Conservation (phyloP, 768 basidiomycete species). For the Leucogyrophana mollusca region DNA sequence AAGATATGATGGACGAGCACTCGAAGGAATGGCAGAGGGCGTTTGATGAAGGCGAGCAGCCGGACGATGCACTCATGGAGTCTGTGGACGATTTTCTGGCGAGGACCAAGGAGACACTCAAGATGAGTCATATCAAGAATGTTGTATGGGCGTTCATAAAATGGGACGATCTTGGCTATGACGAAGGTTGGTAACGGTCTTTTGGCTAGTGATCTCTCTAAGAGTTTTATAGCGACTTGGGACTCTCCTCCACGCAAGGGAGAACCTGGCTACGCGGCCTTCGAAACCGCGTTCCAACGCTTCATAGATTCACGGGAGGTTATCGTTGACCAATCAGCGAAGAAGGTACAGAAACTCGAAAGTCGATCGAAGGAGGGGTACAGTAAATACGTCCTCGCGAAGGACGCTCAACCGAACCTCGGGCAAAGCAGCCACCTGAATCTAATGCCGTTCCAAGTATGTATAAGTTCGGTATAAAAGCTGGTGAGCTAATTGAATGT, state of each 20-base stretch:
- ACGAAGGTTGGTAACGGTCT: constrained; percentile 61
- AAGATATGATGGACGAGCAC: constrained; percentile 21
- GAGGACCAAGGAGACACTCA: constrained; percentile 41
- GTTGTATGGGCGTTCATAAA: constrained; percentile 88
- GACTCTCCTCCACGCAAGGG: constrained; percentile 75
- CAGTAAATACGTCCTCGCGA: constrained; percentile 41
- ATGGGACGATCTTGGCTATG: constrained; percentile 92
- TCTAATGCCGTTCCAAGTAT: constrained; percentile 87
- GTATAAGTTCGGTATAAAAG: constrained; percentile 15
- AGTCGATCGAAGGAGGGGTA: constrained; percentile 58
- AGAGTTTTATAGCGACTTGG: constrained; percentile 85
- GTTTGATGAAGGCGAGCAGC: constrained; percentile 63
- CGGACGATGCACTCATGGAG: constrained; percentile 50
- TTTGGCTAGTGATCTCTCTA: constrained; percentile 6
- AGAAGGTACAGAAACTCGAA: constrained; percentile 44
- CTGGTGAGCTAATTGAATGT: constrained; percentile 8
- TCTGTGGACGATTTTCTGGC: constrained; percentile 55
- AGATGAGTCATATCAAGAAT: constrained; percentile 48
- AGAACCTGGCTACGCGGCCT: constrained; percentile 62
- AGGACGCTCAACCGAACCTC: constrained; percentile 58
- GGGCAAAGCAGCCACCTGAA: constrained; percentile 62
- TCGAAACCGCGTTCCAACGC: constrained; percentile 60
- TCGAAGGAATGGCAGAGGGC: constrained; percentile 24
- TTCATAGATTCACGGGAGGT: constrained; percentile 66
- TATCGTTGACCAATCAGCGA: constrained; percentile 46